Base-by-base conservation (phyloP, 345 rosid species). In the Gossypium raimondii region DNA sequence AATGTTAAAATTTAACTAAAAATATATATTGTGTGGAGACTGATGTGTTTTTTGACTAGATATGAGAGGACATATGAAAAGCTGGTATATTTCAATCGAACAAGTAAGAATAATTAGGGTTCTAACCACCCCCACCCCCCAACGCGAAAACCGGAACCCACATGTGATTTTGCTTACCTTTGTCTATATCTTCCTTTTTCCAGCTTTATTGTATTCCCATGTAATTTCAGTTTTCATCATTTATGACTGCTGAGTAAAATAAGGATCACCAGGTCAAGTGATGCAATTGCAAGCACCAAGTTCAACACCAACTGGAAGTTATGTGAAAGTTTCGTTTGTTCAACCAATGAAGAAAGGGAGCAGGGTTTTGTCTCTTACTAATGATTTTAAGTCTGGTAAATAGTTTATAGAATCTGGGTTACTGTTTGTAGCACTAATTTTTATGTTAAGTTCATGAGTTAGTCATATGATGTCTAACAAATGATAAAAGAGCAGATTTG, bases 71-170 rank as follows among this genome's bases (percentile, higher is more conserved):
- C 81, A 66, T 20, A 20, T 72, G 76, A 55, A 79, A 81, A 74
- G 81, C 73, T 61, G 77, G 69, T 61, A 18, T 20, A 12, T 67
- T 71, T 76, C 62, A 57, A 69, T 41, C 68, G 48, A 64, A 67
- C 82, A 81, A 79, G 88, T 45, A 81, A 81, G 76, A 71, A 84
- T 79, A 75, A 81, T 79, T 80, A 76, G 84, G 77, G 76, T 77
- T 85, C 83, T 70, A 84, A 83, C 86, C 77, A 82, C 86, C 79
- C 55, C 38, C 60, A 76, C 89, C 81, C 86, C 79, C 55, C 38
- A 67, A 76, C 89, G 82, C 20, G 70, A 85, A 87, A 77, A 9
- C 88, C 85, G 90, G 89, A 82, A 63, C 73, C 76, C 73, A 75
- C 90, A 85, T 81, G 85, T 82, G 87, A 74, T 69, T 29, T 80